Evolutionary conservation across 805 yeast genomes (phyloP), one percentile per base, ranked within the genome.

Genomic region (Wickerhamomyces silvicola): DNA sequence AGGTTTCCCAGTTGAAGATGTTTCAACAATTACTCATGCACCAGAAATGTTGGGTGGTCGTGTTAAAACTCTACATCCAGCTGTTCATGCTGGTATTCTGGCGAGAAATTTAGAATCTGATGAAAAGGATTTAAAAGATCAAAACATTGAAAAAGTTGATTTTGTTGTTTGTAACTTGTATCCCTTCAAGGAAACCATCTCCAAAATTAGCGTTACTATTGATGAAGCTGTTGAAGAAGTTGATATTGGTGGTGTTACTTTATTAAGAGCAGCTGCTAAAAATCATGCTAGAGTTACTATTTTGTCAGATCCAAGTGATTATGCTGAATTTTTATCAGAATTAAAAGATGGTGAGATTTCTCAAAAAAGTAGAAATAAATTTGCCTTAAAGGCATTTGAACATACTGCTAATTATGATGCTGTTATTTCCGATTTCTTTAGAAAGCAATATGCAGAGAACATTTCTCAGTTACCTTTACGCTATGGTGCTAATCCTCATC

Each of bases 41-140:
- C 98, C 98, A 32, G 98, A 92, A 64, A 92, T 92, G 95, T 72
- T 92, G 48, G 95, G 97, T 42, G 98, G 98, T 44, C 77, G 98
- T 65, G 98, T 92, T 50, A 92, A 92, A 70, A 92, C 98, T 38
- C 71, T 92, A 51, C 98, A 92, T 60, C 98, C 98, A 24, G 98
- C 97, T 19, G 96, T 92, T 41, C 98, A 92, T 60, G 98, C 95
- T 51, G 95, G 94, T 56, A 92, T 92, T 52, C 73, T 92, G 48
- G 97, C 98, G 32, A 78, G 97, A 68, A 76, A 92, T 65, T 72
- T 86, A 59, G 94, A 83, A 49, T 69, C 82, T 43, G 98, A 92
- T 63, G 94, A 87, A 63, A 66, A 76, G 50, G 98, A 92, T 59
- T 76, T 92, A 56, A 71, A 72, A 31, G 81, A 78, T 31, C 97